phyloP scores from a whole-genome alignment of 108 stramenopile genomes.

The Cafeteria roenbergensis region DNA sequence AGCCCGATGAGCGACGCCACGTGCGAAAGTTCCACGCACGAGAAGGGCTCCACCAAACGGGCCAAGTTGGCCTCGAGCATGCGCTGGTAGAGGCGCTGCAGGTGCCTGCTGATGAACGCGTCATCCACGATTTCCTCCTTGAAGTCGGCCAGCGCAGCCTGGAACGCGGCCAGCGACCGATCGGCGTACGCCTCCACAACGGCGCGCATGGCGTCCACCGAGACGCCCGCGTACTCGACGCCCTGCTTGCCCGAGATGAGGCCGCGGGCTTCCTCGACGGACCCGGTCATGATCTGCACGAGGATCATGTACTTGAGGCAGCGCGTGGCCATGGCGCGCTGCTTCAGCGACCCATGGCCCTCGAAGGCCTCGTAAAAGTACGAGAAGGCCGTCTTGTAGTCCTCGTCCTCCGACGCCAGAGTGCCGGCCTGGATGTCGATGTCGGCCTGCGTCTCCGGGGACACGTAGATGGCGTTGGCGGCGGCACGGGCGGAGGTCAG shows the following conservation, averaged over 20 bases:
- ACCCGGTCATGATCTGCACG: slow-evolving; percentile 70
- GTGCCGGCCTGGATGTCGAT: slow-evolving; percentile 93
- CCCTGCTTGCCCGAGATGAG: slow-evolving; percentile 65
- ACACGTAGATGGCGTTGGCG: slow-evolving; percentile 86
- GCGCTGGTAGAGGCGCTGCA: slow-evolving; percentile 81
- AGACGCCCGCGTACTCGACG: slow-evolving; percentile 79
- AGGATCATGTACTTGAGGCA: slow-evolving; percentile 96
- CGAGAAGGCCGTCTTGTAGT: slow-evolving; percentile 93
- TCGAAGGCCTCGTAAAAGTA: slow-evolving; percentile 99
- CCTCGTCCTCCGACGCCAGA: slow-evolving; percentile 88
- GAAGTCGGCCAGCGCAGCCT: slow-evolving; percentile 13
- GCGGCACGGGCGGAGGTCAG: slow-evolving; percentile 86
- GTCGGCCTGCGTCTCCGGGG: slow-evolving; percentile 75
- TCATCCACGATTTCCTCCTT: slow-evolving; percentile 34
- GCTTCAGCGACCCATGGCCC: slow-evolving; percentile 73
- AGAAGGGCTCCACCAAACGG: slow-evolving; percentile 88
- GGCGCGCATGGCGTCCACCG: slow-evolving; percentile 83
- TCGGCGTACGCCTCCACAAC: slow-evolving; percentile 75
- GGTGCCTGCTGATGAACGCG: slow-evolving; percentile 80
- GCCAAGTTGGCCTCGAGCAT: slow-evolving; percentile 77
- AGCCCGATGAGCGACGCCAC: slow-evolving; percentile 84
- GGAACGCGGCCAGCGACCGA: slow-evolving; percentile 67
- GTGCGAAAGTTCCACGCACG: slow-evolving; percentile 86
- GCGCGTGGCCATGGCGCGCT: slow-evolving; percentile 47
- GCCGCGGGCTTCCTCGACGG: slow-evolving; percentile 9